Evolutionary conservation across 2,329 filamentous ascomycete genomes (phyloP), one percentile per base, ranked within the genome.

Genomic region (Ceratocystiopsis brevicomis): DNA sequence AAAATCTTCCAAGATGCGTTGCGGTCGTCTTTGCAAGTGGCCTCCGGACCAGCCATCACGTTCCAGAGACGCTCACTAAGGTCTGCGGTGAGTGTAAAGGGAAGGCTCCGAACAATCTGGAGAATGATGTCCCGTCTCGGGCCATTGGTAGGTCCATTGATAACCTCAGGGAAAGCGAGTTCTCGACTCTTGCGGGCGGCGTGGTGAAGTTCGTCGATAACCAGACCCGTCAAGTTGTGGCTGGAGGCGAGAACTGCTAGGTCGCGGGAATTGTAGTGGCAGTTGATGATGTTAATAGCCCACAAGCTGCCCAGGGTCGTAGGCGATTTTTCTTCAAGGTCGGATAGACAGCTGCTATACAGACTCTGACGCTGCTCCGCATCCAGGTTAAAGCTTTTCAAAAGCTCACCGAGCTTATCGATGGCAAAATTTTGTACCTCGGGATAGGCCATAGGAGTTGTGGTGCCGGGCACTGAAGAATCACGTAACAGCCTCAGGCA

Each of bases 271-370:
- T 69, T 53, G 35, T 67, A 59, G 17, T 59, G 60, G 10, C 62
- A 61, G n/a, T 71, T 61, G 16, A 73, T 55, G 39, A 66, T 59
- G 41, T 56, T 61, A 39, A 85, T 61, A 15, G 76, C 77, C 53
- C 76, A 79, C 17, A 87, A 68, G 51, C 82, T 90, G 1, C 84
- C 84, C 8, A 81, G 69, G 1, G 78, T 75, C 14, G 75, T 79
- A 11, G 61, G 49, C 2, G 76, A 78, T 55, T 69, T 76, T 18
- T 67, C 61, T 3, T 69, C 64, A 39, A 92, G 77, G 52, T 88
- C 79, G 39, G 68, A 52, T 40, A 86, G 67, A 55, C 83, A 90
- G 43, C 68, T 67, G 39, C 66, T 57, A 49, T 80, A 82, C 15
- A 90, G 72, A 17, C 67, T 62, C 45, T 67, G 65, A 39, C 78